These are phyloP conservation scores for Carex myosuroides DNA, from an alignment of 176 grass and related monocot species.

Conservation along the genomic window DNA sequence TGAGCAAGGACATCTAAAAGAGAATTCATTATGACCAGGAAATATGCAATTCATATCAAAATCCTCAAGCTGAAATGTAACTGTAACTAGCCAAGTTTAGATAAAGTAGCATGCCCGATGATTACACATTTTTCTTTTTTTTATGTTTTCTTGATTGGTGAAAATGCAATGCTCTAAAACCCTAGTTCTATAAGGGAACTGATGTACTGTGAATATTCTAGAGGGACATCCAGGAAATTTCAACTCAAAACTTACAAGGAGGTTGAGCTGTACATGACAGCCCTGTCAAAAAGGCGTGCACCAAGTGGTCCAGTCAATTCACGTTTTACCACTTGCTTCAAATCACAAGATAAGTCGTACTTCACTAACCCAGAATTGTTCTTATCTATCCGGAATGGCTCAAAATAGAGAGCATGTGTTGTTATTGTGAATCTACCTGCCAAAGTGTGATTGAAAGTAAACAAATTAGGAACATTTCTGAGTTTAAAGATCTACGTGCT, in stretches of 20 bases:
- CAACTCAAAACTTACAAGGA: constrained; percentile 58
- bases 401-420: constrained; percentile 90
- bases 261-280: constrained; percentile 75
- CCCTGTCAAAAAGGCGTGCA: constrained; percentile 86
- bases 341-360: constrained; percentile 57
- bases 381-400: constrained; percentile 55
- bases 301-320: constrained; percentile 74
- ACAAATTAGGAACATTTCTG: constrained; percentile 12
- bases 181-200: too few species aligned
- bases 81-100: neutral
- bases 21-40: neutral
- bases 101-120: neutral
- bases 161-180: too few species aligned
- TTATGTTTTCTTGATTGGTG: too few species aligned
- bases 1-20: neutral
- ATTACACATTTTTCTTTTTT: constrained; percentile 7
- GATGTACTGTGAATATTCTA: too few species aligned
- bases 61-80: neutral
- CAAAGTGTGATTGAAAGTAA: constrained; percentile 26
- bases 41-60: constrained; percentile 17
- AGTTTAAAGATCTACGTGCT: neutral
- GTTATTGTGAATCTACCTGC: constrained; percentile 86
- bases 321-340: constrained; percentile 70
- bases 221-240: neutral
- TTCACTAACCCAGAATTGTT: constrained; percentile 48